Conservation (phyloP, 148 eudicot species). For the Vaccinium macrocarpon region DNA sequence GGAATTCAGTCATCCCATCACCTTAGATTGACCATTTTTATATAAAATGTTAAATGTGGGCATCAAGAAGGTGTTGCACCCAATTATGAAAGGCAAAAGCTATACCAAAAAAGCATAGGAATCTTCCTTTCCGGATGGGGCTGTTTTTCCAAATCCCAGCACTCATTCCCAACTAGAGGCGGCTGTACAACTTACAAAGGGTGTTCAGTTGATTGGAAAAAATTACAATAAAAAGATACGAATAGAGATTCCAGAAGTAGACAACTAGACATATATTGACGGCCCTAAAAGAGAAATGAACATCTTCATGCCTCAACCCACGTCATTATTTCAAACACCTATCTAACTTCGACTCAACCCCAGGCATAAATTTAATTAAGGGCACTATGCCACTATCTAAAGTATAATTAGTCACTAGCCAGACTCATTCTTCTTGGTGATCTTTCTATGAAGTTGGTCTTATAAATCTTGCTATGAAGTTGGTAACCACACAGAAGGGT, state of each 20-base stretch:
- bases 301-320: not conserved
- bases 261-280: not conserved
- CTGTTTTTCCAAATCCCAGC: not conserved
- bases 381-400: not conserved
- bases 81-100: not conserved
- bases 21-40: not conserved
- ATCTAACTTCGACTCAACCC: not conserved
- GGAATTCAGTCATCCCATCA: not conserved
- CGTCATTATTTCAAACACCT: not conserved
- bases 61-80: not conserved
- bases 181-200: not conserved
- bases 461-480: not conserved
- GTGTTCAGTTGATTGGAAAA: not conserved
- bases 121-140: not conserved
- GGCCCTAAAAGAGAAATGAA: not conserved
- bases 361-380: not conserved
- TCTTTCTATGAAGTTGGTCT: not conserved
- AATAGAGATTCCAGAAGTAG: not conserved
- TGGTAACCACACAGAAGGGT: not conserved
- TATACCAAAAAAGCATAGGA: not conserved
- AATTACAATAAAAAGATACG: not conserved
- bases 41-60: not conserved
- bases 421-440: not conserved
- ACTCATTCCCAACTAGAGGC: not conserved
- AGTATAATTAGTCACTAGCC: not conserved